Evolutionary conservation across 306 rosid species (phyloP).

Genomic region (Pyrus bretschneideri): DNA sequence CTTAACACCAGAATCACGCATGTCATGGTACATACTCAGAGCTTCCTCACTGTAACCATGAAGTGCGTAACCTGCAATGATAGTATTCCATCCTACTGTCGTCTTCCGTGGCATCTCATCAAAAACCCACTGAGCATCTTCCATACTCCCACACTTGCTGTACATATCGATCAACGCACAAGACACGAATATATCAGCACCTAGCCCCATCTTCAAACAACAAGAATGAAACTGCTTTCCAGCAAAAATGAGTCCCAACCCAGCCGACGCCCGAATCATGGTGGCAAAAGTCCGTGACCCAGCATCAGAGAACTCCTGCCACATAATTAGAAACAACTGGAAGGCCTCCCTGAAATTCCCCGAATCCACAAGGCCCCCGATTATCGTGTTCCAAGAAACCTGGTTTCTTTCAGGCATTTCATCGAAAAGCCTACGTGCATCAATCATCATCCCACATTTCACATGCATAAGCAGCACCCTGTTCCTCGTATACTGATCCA

Average conservation of each 20-base stretch:
- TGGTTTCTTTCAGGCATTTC: conserved; percentile 56
- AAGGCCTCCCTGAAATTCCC: conserved; percentile 59
- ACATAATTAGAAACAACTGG: conserved; percentile 43
- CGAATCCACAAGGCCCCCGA: conserved; percentile 60
- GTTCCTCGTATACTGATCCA: conserved; percentile 61
- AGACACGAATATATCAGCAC: conserved; percentile 46
- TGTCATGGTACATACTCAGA: conserved; percentile 51
- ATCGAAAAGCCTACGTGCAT: conserved; percentile 53
- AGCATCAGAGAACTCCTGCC: conserved; percentile 56
- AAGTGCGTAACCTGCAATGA: conserved; percentile 80
- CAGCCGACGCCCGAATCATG: conserved; percentile 68
- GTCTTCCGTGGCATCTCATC: conserved; percentile 73
- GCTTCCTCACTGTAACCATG: conserved; percentile 85
- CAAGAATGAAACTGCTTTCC: conserved; percentile 78
- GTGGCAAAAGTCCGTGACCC: conserved; percentile 47
- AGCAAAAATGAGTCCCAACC: conserved; percentile 40
- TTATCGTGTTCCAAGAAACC: conserved; percentile 58
- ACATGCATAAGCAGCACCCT: conserved; percentile 69
- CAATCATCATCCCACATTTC: conserved; percentile 62
- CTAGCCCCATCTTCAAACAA: conserved; percentile 61
- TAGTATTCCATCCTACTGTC: conserved; percentile 77
- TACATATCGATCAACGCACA: conserved; percentile 86
- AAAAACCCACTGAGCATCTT: conserved; percentile 70
- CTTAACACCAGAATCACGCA: conserved; percentile 54
- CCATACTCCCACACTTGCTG: conserved; percentile 73